phyloP scores from a whole-genome alignment of 345 rosid species.

The Cardamine resedifolia region DNA sequence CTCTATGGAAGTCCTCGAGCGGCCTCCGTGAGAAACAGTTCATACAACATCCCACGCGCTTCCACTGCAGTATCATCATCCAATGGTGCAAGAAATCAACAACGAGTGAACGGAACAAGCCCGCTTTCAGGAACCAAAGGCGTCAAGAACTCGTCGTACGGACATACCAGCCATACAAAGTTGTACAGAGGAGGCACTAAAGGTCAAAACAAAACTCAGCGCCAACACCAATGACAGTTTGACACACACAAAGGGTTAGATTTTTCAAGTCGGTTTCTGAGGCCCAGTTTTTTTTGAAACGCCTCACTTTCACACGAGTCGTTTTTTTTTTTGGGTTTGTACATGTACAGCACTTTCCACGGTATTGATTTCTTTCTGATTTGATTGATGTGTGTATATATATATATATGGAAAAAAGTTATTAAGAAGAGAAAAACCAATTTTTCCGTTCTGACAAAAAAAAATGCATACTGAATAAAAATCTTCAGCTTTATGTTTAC shows the following conservation, averaged over 20 bases:
- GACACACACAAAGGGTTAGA: background rate
- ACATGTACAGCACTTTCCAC: slow-evolving; percentile 24
- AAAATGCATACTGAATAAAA: no score
- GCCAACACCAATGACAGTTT: slow-evolving; percentile 28
- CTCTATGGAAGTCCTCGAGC: slow-evolving; percentile 31
- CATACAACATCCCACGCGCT: slow-evolving; percentile 16
- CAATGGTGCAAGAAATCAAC: slow-evolving; percentile 35
- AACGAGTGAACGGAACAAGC: slow-evolving; percentile 30
- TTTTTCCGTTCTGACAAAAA: background rate
- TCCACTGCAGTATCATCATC: background rate
- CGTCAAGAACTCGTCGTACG: slow-evolving; percentile 16
- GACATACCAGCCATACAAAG: slow-evolving; percentile 32
- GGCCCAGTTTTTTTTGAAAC: slow-evolving; percentile 19
- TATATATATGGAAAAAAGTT: background rate
- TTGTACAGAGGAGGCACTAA: slow-evolving; percentile 28
- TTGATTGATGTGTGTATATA: slow-evolving; percentile 32
- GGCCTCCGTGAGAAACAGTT: slow-evolving; percentile 1
- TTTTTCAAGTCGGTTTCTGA: slow-evolving; percentile 9
- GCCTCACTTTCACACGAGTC: slow-evolving; percentile 28
- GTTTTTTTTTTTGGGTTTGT: background rate
- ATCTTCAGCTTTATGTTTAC: background rate
- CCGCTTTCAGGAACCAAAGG: slow-evolving; percentile 31
- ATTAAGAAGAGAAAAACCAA: background rate
- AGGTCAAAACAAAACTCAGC: slow-evolving; percentile 32
- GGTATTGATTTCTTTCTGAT: slow-evolving; percentile 1